phyloP scores from a whole-genome alignment of 805 yeast genomes.

The Monosporozyma siamensis region DNA sequence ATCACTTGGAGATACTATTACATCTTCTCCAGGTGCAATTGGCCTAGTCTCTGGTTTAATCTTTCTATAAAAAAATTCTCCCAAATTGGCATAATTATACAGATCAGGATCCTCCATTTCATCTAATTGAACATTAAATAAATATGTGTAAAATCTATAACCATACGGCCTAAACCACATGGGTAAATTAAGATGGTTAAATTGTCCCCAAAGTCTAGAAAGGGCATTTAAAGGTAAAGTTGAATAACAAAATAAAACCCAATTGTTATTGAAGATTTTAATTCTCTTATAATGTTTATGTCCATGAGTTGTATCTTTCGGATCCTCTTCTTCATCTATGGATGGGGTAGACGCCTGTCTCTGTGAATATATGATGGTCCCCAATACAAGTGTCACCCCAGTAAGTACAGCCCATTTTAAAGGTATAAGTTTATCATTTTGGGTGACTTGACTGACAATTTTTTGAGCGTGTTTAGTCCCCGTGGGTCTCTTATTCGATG shows the following conservation, averaged over 20 bases:
- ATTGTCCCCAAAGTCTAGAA: conserved; percentile 90
- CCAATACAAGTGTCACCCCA: conserved; percentile 23
- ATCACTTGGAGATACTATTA: conserved; percentile 82
- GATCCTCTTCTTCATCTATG: conserved; percentile 8
- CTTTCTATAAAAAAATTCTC: conserved; percentile 84
- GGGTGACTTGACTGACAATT: not conserved
- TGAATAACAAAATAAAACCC: conserved; percentile 84
- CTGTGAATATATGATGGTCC: conserved; percentile 17
- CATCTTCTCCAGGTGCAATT: conserved; percentile 47
- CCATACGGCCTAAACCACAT: conserved; percentile 81
- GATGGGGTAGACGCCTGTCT: conserved; percentile 21
- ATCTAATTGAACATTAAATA: conserved; percentile 81
- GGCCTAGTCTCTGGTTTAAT: conserved; percentile 76
- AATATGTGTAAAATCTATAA: conserved; percentile 60
- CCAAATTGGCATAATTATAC: conserved; percentile 62
- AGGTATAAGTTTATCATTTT: not conserved
- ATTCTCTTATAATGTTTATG: conserved; percentile 26
- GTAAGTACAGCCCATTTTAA: conserved; percentile 26
- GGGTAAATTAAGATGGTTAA: conserved; percentile 77
- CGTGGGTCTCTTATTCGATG: conserved; percentile 2
- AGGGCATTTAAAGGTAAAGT: conserved; percentile 85
- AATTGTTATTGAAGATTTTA: conserved; percentile 39
- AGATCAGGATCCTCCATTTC: conserved; percentile 84
- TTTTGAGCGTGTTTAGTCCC: not conserved
- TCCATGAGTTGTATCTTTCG: conserved; percentile 12